Conservation (phyloP, 1,284 basidiomycete species). For the Malassezia furfur region DNA sequence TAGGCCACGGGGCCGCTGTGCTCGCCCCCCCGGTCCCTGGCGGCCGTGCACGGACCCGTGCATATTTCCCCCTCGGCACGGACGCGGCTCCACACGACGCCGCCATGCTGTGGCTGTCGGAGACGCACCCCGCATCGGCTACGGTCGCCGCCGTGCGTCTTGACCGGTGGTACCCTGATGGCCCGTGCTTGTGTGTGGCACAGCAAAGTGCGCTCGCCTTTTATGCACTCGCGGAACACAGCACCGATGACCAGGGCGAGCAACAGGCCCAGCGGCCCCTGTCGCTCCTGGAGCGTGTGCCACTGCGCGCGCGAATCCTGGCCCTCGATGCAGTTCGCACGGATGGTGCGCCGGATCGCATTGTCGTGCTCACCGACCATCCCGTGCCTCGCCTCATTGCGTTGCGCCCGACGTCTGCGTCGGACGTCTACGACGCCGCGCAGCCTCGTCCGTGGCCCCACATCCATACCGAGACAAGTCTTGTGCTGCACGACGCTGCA, state of each 20-base stretch:
- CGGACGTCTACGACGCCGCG: background rate
- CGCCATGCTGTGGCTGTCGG: conserved; percentile 16
- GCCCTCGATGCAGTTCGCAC: conserved; percentile 2
- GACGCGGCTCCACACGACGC: background rate
- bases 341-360: background rate
- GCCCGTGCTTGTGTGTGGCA: conserved; percentile 10
- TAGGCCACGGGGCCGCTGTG: too few relatives aligned
- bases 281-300: background rate
- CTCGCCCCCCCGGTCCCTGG: too few relatives aligned
- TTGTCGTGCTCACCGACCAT: conserved; percentile 14
- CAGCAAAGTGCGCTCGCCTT: conserved; percentile 2
- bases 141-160: conserved; percentile 4
- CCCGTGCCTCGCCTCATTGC: conserved; percentile 9
- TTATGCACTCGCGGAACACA: background rate
- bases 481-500: background rate
- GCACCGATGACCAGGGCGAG: background rate
- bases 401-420: background rate
- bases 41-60: too few relatives aligned
- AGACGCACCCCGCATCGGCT: background rate
- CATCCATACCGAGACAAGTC: background rate
- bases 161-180: conserved; percentile 3
- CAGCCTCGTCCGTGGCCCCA: background rate
- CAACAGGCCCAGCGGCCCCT: background rate
- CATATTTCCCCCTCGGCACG: too few relatives aligned
- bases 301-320: conserved; percentile 10